Evolutionary conservation across 2,329 filamentous ascomycete species (phyloP).

Genomic region (Penicillium griseofulvum): DNA sequence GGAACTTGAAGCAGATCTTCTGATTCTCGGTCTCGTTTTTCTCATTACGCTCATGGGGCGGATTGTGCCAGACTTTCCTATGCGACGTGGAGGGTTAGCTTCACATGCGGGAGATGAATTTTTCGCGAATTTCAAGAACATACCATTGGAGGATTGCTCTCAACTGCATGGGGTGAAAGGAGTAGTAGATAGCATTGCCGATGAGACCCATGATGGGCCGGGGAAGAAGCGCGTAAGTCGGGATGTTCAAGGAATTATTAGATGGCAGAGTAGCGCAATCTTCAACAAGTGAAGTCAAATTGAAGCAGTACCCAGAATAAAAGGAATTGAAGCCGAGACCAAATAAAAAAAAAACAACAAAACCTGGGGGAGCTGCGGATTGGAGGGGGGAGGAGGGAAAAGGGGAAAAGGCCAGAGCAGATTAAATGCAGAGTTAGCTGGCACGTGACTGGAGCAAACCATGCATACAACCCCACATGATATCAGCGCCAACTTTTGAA

Average conservation of each 20-base stretch:
- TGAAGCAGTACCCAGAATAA: background rate
- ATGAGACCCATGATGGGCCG: constrained; percentile 40
- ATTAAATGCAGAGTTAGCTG: constrained; percentile 11
- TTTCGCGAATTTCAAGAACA: constrained; percentile 19
- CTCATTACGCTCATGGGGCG: constrained; percentile 79
- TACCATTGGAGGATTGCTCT: constrained; percentile 88
- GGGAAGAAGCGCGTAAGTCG: constrained; percentile 6
- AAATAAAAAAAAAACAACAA: constrained; percentile 8
- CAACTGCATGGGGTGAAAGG: constrained; percentile 73
- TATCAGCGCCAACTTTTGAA: constrained; percentile 9
- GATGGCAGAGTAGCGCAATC: background rate
- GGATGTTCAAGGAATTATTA: background rate
- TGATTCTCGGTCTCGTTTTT: constrained; percentile 71
- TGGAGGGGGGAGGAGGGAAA: constrained; percentile 16
- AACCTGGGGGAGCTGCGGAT: constrained; percentile 9
- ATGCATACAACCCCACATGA: constrained; percentile 13
- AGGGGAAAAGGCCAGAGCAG: constrained; percentile 16
- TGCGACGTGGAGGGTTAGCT: constrained; percentile 11
- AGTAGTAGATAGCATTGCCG: constrained; percentile 64
- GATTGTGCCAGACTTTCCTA: constrained; percentile 96
- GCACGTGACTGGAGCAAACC: constrained; percentile 4
- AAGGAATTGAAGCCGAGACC: constrained; percentile 7
- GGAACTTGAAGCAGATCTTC: constrained; percentile 78
- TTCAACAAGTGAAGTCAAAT: background rate
- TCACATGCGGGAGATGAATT: constrained; percentile 7